Percentiles rank a stretch among this genome's conserved stretches.
Conservation (phyloP, 139 green algal species). For the Yamagishiella unicocca region DNA sequence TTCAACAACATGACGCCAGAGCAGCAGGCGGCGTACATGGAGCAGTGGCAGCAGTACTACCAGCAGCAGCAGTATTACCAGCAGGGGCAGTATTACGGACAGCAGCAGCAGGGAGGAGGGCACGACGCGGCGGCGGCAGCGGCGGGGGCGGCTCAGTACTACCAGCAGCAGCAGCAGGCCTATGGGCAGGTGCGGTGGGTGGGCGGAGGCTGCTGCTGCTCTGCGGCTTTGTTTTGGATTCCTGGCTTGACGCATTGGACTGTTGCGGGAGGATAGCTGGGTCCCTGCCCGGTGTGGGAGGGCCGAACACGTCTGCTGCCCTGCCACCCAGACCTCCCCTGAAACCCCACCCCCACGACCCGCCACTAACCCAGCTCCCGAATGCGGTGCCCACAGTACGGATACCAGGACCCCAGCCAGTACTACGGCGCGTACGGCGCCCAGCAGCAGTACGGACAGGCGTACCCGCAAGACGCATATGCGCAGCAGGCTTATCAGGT, state of each 20-base stretch:
- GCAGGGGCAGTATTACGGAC: slow-evolving; percentile 24
- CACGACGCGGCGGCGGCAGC: background rate
- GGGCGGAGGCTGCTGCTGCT: background rate
- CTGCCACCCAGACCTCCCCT: too few species aligned
- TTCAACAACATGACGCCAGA: slow-evolving; percentile 52
- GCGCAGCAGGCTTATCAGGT: background rate
- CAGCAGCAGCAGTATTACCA: slow-evolving; percentile 58
- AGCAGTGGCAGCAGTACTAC: slow-evolving; percentile 65
- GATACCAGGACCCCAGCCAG: slow-evolving; percentile 34
- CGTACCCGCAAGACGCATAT: background rate
- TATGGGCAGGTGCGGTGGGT: slow-evolving; percentile 26
- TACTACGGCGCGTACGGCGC: slow-evolving; percentile 26
- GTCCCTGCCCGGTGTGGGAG: too few species aligned
- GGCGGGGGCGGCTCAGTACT: background rate
- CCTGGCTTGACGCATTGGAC: too few species aligned
- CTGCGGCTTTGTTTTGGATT: too few species aligned
- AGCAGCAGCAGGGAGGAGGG: slow-evolving; percentile 31
- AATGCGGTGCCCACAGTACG: too few species aligned
- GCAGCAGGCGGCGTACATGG: slow-evolving; percentile 65
- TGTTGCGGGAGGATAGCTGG: too few species aligned
- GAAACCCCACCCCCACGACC: too few species aligned
- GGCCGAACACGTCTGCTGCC: too few species aligned
- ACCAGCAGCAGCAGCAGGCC: slow-evolving; percentile 25
- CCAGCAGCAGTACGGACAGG: background rate
- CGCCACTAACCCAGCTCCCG: too few species aligned